Conservation (phyloP, 2,329 filamentous ascomycete species). For the Meredithiella fracta region DNA sequence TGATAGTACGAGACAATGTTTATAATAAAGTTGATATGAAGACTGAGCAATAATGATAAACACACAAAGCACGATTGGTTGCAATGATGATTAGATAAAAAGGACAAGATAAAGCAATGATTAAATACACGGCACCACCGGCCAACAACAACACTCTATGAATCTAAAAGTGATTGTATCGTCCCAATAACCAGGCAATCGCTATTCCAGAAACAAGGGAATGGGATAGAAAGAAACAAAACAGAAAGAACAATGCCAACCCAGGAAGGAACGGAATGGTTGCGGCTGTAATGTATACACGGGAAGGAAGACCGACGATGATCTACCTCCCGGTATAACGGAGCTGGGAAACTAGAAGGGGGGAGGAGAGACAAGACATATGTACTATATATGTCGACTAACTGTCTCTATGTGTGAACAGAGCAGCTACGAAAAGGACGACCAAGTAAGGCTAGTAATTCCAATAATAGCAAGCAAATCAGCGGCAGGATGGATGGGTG, state of each 20-base stretch:
- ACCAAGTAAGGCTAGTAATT: too few relatives aligned
- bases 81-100: too few relatives aligned
- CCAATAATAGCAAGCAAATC: background rate
- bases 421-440: too few relatives aligned
- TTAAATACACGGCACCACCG: background rate
- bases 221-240: constrained; percentile 8
- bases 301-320: constrained; percentile 2
- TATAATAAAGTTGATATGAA: too few relatives aligned
- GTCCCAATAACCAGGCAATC: constrained; percentile 8
- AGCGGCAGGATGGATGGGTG: background rate
- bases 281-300: background rate
- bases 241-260: constrained; percentile 6
- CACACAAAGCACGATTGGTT: too few relatives aligned
- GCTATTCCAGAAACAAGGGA: constrained; percentile 6
- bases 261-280: constrained; percentile 10
- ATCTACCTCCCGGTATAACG: background rate
- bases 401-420: too few relatives aligned
- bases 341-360: background rate
- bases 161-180: background rate
- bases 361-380: background rate
- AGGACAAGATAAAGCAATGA: background rate
- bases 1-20: too few relatives aligned
- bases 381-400: too few relatives aligned
- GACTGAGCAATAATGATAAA: too few relatives aligned
- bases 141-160: background rate